phyloP scores from a whole-genome alignment of 2,329 filamentous ascomycete species.

The Aspergillus tubingensis region DNA sequence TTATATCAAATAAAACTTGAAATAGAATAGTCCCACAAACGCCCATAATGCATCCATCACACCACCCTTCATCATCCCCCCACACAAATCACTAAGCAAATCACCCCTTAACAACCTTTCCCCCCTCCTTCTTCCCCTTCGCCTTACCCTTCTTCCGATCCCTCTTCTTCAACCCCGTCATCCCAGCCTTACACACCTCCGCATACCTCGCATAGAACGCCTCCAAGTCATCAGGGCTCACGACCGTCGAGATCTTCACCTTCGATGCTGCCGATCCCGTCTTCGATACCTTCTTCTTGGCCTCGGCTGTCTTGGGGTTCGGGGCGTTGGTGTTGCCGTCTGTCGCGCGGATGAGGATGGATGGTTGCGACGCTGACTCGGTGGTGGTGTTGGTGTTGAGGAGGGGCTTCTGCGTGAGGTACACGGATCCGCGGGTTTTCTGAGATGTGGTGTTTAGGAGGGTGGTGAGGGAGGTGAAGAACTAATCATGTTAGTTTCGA shows the following conservation, averaged over 20 bases:
- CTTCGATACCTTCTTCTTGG: conserved; percentile 43
- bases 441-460: conserved; percentile 44
- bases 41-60: neutral
- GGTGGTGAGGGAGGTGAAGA: conserved; percentile 44
- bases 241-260: conserved; percentile 79
- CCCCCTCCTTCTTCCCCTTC: conserved; percentile 53
- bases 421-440: conserved; percentile 46
- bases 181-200: conserved; percentile 85
- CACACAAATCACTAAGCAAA: neutral
- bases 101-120: conserved; percentile 37
- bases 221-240: conserved; percentile 74
- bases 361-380: conserved; percentile 48
- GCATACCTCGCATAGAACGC: conserved; percentile 82
- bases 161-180: conserved; percentile 87
- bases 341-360: conserved; percentile 79
- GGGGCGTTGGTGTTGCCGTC: conserved; percentile 67
- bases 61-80: neutral
- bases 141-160: conserved; percentile 81
- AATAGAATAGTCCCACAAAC: neutral
- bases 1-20: neutral
- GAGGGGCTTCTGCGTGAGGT: conserved; percentile 47
- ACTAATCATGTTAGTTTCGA: conserved; percentile 23
- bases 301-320: conserved; percentile 39
- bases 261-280: conserved; percentile 51
- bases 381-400: conserved; percentile 13